Conservation (phyloP, 768 basidiomycete species). For the Termitomyces sp. region DNA sequence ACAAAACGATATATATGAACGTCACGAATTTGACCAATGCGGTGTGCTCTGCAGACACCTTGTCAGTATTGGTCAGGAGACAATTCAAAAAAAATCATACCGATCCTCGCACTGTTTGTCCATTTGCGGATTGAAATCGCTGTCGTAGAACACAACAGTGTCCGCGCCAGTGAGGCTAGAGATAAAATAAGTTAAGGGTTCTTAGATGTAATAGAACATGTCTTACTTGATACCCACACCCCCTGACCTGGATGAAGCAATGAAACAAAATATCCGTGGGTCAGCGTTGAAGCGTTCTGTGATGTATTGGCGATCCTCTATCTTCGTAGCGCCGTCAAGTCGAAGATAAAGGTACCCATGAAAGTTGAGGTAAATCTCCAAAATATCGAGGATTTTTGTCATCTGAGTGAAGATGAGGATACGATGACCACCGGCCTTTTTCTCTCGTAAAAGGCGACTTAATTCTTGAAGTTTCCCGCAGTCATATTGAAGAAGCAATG, state of each 20-base stretch:
- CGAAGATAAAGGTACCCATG: slow-evolving; percentile 92
- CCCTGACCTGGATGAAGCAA: slow-evolving; percentile 74
- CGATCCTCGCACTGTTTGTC: slow-evolving; percentile 95
- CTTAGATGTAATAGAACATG: slow-evolving; percentile 1
- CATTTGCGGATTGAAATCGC: slow-evolving; percentile 97
- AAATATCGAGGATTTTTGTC: slow-evolving; percentile 90
- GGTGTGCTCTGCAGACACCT: slow-evolving; percentile 67
- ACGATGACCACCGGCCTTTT: slow-evolving; percentile 85
- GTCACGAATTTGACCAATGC: slow-evolving; percentile 96
- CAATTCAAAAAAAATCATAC: slow-evolving; percentile 32
- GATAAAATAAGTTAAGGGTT: slow-evolving; percentile 13
- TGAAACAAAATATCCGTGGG: slow-evolving; percentile 81
- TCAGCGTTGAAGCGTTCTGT: slow-evolving; percentile 87
- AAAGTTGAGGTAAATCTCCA: slow-evolving; percentile 89
- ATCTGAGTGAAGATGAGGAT: slow-evolving; percentile 96
- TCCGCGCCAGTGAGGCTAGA: slow-evolving; percentile 82
- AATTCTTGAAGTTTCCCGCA: slow-evolving; percentile 93
- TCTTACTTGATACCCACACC: slow-evolving; percentile 94
- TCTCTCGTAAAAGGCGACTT: slow-evolving; percentile 72
- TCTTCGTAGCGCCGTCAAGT: slow-evolving; percentile 93
- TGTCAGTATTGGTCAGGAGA: not conserved
- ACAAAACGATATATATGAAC: slow-evolving; percentile 97
- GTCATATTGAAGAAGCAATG: slow-evolving; percentile 88
- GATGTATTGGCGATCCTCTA: slow-evolving; percentile 90
- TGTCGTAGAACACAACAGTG: slow-evolving; percentile 97